Conservation (phyloP, 768 basidiomycete species). For the Suillus spraguei region DNA sequence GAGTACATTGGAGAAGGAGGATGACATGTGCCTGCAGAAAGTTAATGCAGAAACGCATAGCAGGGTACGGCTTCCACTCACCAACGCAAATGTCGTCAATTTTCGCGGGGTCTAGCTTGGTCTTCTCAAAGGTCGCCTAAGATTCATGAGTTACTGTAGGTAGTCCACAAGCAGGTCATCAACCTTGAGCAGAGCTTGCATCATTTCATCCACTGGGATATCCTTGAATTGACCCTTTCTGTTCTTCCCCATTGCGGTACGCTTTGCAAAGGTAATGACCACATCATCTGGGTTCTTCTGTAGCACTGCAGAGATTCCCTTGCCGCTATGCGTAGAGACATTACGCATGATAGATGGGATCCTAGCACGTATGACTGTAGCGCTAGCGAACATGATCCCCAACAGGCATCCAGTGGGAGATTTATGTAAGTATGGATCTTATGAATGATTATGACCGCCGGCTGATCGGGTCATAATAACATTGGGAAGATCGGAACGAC, state of each 20-base stretch:
- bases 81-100: conserved; percentile 88
- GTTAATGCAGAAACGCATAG: conserved; percentile 4
- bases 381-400: conserved; percentile 20
- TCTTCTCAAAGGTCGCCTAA: conserved; percentile 68
- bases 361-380: conserved; percentile 18
- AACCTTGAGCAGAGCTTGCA: conserved; percentile 82
- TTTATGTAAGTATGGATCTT: neutral
- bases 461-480: neutral
- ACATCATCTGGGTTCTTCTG: conserved; percentile 82
- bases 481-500: neutral
- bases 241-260: conserved; percentile 85
- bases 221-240: conserved; percentile 95
- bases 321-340: conserved; percentile 36
- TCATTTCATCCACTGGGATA: conserved; percentile 81
- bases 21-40: conserved; percentile 70
- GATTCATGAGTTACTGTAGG: conserved; percentile 4
- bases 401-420: neutral
- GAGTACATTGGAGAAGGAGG: conserved; percentile 80
- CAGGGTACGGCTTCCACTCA: conserved; percentile 30
- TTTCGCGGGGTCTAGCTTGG: conserved; percentile 65
- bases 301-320: conserved; percentile 55
- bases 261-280: conserved; percentile 86
- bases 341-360: conserved; percentile 21
- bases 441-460: neutral
- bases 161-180: conserved; percentile 12